These are phyloP conservation scores for Aspergillus sp. DNA, from an alignment of 2,329 filamentous ascomycete species.

Conservation along the genomic window DNA sequence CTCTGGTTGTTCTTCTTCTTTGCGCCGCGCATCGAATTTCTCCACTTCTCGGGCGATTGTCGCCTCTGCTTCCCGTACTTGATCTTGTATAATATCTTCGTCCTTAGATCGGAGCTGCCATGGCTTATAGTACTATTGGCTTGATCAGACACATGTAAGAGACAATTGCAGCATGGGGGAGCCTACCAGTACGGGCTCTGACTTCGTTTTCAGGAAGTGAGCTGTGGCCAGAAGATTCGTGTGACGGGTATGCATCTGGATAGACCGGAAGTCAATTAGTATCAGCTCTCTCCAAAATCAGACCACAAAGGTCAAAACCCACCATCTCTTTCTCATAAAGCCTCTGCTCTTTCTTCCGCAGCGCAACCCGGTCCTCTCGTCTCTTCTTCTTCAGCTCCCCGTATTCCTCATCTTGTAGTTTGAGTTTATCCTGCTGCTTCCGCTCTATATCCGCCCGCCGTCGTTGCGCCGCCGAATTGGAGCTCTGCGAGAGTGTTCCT, in stretches of 20 bases:
- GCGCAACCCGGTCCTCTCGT: slow-evolving; percentile 59
- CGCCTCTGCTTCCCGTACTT: slow-evolving; percentile 65
- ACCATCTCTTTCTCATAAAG: slow-evolving; percentile 76
- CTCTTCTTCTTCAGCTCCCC: slow-evolving; percentile 66
- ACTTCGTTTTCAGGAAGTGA: slow-evolving; percentile 69
- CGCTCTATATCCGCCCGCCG: slow-evolving; percentile 78
- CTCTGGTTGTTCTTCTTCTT: slow-evolving; percentile 24
- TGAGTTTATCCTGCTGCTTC: slow-evolving; percentile 77
- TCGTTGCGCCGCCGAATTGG: slow-evolving; percentile 62
- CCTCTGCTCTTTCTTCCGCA: slow-evolving; percentile 68
- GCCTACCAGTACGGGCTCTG: slow-evolving; percentile 72
- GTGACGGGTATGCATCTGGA: slow-evolving; percentile 73
- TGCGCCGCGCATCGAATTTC: slow-evolving; percentile 58
- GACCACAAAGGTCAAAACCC: slow-evolving; percentile 36
- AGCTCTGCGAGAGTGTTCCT: slow-evolving; percentile 73
- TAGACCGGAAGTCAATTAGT: neutral
- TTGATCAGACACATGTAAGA: slow-evolving; percentile 1
- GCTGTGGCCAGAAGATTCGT: slow-evolving; percentile 70
- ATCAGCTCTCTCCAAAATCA: too few relatives aligned
- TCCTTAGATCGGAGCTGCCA: slow-evolving; percentile 72
- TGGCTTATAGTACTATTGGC: slow-evolving; percentile 74
- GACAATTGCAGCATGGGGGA: neutral
- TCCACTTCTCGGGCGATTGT: slow-evolving; percentile 64
- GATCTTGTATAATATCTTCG: slow-evolving; percentile 67
- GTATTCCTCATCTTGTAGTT: slow-evolving; percentile 70